These are phyloP conservation scores for Lyophyllum semitale DNA, from an alignment of 768 basidiomycete genomes.

Conservation along the genomic window DNA sequence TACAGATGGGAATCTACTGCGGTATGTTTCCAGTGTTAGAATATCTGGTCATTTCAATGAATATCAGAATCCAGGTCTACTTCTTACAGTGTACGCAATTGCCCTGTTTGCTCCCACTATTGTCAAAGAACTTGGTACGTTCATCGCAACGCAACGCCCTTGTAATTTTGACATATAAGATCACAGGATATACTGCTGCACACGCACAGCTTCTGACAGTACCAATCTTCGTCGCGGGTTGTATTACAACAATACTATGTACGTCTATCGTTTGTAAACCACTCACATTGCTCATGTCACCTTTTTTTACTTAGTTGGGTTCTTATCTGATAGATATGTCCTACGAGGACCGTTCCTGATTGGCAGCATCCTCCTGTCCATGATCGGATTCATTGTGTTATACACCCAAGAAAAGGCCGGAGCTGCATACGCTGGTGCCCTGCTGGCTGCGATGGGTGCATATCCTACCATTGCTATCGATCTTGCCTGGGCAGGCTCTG, in stretches of 20 bases:
- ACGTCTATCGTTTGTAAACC: not conserved
- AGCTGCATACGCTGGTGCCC: conserved; percentile 46
- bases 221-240: conserved; percentile 51
- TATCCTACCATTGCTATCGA: conserved; percentile 49
- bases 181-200: conserved; percentile 44
- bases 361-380: conserved; percentile 37
- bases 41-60: not conserved
- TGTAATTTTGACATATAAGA: not conserved
- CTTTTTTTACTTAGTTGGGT: conserved; percentile 32
- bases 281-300: not conserved
- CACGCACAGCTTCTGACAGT: conserved; percentile 53
- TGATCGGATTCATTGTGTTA: conserved; percentile 54
- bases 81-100: conserved; percentile 45
- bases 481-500: conserved; percentile 57
- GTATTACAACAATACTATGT: conserved; percentile 40
- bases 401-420: conserved; percentile 36
- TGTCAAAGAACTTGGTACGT: conserved; percentile 40
- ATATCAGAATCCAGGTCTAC: conserved; percentile 24
- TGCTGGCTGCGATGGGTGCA: conserved; percentile 54
- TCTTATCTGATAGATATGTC: conserved; percentile 42
- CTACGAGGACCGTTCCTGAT: conserved; percentile 53
- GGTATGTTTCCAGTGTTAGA: conserved; percentile 27
- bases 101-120: conserved; percentile 55
- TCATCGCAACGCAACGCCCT: not conserved
- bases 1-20: conserved; percentile 41